Base-by-base conservation (phyloP, 495 filamentous ascomycete species). In the Aspergillus baeticus region DNA sequence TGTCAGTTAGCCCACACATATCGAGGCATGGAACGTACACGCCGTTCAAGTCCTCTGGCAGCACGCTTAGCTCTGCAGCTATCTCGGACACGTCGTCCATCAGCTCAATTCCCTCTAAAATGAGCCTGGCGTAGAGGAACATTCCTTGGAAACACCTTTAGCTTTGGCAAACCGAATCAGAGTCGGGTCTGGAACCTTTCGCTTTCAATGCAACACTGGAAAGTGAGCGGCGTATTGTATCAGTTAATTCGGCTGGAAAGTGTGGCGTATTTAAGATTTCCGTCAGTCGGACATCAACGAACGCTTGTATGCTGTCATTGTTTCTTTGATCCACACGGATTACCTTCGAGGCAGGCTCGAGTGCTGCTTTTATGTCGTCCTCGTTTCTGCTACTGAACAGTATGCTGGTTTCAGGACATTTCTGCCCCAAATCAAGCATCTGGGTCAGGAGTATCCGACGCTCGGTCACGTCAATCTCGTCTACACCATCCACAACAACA, bases 21-120 rank as follows among this genome's bases (percentile, higher is more conserved):
- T n/a, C 18, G 8, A 15, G 4, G 22, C 14, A 15, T 47, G n/a
- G n/a, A n/a, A 15, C 44, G 17, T 34, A 48, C 44, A 26, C 44
- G 21, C n/a, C 44, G n/a, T 48, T 15, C 11, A 33, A 34, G 18
- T 48, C 44, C 44, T 48, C 44, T 31, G 44, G 44, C 21, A 48
- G n/a, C 5, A 48, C 21, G 44, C 44, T 48, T 13, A 48, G 14
- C 2, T 48, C 21, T 11, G 13, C 44, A 6, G 23, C n/a, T 14
- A 48, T 48, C 22, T 48, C 44, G n/a, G 21, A 13, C 6, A 31
- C 26, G 15, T 48, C 22, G 44, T 48, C 23, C 26, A 48, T 26
- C 5, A 23, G 11, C 22, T 48, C 44, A 48, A 48, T n/a, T 1
- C 44, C 23, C 14, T 14, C 5, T 26, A 48, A 33, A 14, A 48